Conservation (phyloP, 441 rosid genomes). For the Pelargonium australe region DNA sequence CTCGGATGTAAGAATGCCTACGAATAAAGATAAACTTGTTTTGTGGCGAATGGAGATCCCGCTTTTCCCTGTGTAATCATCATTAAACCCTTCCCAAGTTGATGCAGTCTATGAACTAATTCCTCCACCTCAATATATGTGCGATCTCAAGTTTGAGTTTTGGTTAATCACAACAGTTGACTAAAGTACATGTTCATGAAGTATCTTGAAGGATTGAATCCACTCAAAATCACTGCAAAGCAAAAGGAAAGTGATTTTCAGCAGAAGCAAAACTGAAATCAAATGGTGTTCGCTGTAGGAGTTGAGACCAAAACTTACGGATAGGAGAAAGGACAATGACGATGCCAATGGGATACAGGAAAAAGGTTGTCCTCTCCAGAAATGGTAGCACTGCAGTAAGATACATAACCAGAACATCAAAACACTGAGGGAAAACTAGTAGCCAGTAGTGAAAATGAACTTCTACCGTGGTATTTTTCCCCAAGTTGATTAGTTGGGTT, state of each 20-base stretch:
- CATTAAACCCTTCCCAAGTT: slow-evolving; percentile 13
- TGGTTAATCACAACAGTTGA: slow-evolving; percentile 34
- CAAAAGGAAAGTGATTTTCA: slow-evolving; percentile 10
- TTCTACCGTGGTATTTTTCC: no score
- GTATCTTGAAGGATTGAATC: no score
- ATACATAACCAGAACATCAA: slow-evolving; percentile 14
- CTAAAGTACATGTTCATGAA: no score
- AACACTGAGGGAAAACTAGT: neutral
- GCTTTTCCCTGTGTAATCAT: neutral
- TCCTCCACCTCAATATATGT: slow-evolving; percentile 18
- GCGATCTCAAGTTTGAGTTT: slow-evolving; percentile 6
- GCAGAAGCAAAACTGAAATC: slow-evolving; percentile 1
- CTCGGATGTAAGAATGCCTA: no score
- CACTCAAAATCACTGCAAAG: slow-evolving; percentile 9
- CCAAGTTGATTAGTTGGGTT: no score
- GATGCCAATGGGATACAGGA: slow-evolving; percentile 81
- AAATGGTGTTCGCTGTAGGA: slow-evolving; percentile 4
- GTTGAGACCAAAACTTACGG: slow-evolving; percentile 42
- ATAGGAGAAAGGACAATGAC: slow-evolving; percentile 79
- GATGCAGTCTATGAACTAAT: slow-evolving; percentile 25
- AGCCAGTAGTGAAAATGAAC: no score
- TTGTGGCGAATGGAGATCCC: neutral
- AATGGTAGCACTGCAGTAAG: slow-evolving; percentile 77
- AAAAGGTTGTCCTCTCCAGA: slow-evolving; percentile 92
- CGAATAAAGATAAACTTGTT: no score